These are phyloP conservation scores for Penicillium riverlandense DNA, from an alignment of 495 filamentous ascomycete species.

Conservation along the genomic window DNA sequence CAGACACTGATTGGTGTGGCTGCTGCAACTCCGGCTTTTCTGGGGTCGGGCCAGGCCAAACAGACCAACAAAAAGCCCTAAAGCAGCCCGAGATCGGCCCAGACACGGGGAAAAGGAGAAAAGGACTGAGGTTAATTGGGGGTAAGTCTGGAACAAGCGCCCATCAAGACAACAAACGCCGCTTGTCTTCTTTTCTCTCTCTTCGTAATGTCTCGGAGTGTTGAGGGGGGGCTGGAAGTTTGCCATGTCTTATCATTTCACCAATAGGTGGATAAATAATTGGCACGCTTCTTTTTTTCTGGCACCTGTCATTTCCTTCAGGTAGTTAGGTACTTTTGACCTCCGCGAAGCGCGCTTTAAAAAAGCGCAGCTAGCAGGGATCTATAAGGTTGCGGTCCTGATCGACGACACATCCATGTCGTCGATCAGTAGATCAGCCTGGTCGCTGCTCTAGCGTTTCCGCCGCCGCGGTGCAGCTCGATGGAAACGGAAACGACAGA, in stretches of 20 bases:
- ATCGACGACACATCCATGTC: conserved; percentile 14
- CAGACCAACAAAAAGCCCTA: conserved; percentile 9
- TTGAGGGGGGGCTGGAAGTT: too few relatives aligned
- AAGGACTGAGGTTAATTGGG: background rate
- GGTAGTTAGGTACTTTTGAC: background rate
- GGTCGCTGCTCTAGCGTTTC: conserved; percentile 11
- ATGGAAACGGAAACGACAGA: conserved; percentile 15
- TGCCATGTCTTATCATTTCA: too few relatives aligned
- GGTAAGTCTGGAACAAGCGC: too few relatives aligned
- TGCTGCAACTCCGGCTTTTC: conserved; percentile 6
- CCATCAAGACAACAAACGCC: too few relatives aligned
- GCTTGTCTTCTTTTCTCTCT: background rate
- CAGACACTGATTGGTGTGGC: conserved; percentile 18
- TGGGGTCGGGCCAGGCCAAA: background rate
- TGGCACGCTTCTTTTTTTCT: background rate
- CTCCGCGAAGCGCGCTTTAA: conserved; percentile 8
- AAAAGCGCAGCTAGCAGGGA: conserved; percentile 5
- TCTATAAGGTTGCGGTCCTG: conserved; percentile 8
- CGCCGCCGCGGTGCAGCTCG: conserved; percentile 11
- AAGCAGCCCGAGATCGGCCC: conserved; percentile 14
- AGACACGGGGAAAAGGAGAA: conserved; percentile 6
- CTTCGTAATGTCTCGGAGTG: background rate
- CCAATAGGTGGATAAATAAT: too few relatives aligned
- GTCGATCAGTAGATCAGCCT: conserved; percentile 5
- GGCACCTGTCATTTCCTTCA: conserved; percentile 22